These are phyloP conservation scores for Vigna radiata DNA, from an alignment of 306 rosid species.

Conservation along the genomic window DNA sequence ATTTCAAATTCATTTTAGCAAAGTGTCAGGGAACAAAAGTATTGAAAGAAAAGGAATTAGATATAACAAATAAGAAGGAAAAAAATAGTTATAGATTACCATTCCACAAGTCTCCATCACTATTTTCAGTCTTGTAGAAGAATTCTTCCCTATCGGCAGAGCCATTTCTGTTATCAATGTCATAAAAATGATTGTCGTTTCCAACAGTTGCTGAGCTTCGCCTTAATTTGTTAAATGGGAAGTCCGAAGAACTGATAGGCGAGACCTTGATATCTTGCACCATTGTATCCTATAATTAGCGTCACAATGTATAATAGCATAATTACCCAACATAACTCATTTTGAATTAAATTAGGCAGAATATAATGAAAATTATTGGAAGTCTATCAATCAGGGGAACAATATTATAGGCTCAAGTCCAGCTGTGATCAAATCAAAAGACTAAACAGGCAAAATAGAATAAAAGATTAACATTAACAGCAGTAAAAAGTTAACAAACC, in stretches of 20 bases:
- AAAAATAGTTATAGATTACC: slow-evolving; percentile 52
- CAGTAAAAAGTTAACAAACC: neutral
- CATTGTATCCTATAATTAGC: slow-evolving; percentile 67
- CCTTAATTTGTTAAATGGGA: slow-evolving; percentile 58
- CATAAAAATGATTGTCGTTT: slow-evolving; percentile 46
- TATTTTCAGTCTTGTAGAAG: slow-evolving; percentile 49
- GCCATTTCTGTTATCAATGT: slow-evolving; percentile 45
- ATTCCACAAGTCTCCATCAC: slow-evolving; percentile 58
- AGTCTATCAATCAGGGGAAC: slow-evolving; percentile 24
- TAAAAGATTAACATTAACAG: neutral
- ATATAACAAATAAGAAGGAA: slow-evolving; percentile 9
- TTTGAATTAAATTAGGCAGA: slow-evolving; percentile 35
- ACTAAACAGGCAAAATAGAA: neutral
- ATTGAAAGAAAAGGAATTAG: slow-evolving; percentile 1
- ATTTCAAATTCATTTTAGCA: slow-evolving; percentile 13
- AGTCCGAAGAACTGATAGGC: slow-evolving; percentile 48
- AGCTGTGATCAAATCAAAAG: neutral
- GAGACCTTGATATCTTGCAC: slow-evolving; percentile 62
- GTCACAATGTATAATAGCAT: slow-evolving; percentile 38
- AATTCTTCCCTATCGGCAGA: slow-evolving; percentile 52
- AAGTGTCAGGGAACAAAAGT: slow-evolving; percentile 23
- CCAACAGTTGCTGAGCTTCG: slow-evolving; percentile 44
- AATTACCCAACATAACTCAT: neutral
- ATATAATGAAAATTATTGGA: slow-evolving; percentile 20
- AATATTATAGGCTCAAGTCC: neutral